A percentile compares a stretch with the other conserved stretches of the same genome.
phyloP scores from a whole-genome alignment of 352 stramenopile genomes.

The Peronospora destructor region DNA sequence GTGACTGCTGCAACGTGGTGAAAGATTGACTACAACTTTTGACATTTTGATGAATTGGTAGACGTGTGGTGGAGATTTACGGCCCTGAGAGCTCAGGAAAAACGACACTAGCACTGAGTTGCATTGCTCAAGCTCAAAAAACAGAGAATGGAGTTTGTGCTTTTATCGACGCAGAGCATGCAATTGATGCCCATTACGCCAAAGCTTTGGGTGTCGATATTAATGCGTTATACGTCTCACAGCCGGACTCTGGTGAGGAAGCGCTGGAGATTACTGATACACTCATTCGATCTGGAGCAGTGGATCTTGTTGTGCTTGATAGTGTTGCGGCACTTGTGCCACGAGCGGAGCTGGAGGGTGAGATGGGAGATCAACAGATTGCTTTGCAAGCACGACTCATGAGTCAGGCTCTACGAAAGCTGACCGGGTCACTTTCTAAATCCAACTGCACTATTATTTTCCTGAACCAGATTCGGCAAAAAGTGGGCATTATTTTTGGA shows the following conservation, averaged over 20 bases:
- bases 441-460: slow-evolving; percentile 97
- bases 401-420: slow-evolving; percentile 95
- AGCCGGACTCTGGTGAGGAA: slow-evolving; percentile 97
- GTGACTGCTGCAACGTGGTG: slow-evolving; percentile 1
- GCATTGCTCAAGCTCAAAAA: slow-evolving; percentile 94
- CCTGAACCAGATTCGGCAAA: slow-evolving; percentile 97
- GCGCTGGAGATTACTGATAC: slow-evolving; percentile 98
- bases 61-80: slow-evolving; percentile 98
- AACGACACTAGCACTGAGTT: slow-evolving; percentile 96
- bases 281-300: slow-evolving; percentile 91
- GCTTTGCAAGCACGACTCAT: slow-evolving; percentile 95
- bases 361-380: slow-evolving; percentile 96
- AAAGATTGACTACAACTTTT: slow-evolving; percentile 7
- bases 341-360: slow-evolving; percentile 90
- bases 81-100: slow-evolving; percentile 97
- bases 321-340: slow-evolving; percentile 96
- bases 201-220: slow-evolving; percentile 91
- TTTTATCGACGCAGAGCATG: slow-evolving; percentile 99
- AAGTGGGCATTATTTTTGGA: slow-evolving; percentile 96
- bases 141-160: slow-evolving; percentile 86
- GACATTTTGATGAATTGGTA: slow-evolving; percentile 20
- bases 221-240: slow-evolving; percentile 93
- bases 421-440: slow-evolving; percentile 92
- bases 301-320: slow-evolving; percentile 98
- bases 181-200: slow-evolving; percentile 95